Percentiles rank a stretch among this genome's conserved stretches.
These are phyloP conservation scores for Drechmeria coniospora DNA, from an alignment of 2,329 filamentous ascomycete genomes.

Conservation along the genomic window DNA sequence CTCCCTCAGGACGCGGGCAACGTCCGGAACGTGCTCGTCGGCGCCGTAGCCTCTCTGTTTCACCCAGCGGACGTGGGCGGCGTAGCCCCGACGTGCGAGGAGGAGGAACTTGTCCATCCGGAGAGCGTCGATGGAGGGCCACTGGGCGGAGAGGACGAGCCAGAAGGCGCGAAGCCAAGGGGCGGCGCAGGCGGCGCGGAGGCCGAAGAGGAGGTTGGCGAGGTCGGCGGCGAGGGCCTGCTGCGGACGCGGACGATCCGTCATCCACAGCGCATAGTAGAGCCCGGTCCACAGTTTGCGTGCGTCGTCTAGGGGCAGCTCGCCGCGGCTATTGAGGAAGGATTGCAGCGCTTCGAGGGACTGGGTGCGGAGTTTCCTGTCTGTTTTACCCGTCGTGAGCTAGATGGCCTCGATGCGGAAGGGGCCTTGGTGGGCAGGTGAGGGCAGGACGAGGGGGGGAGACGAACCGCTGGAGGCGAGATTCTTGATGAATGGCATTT, in stretches of 20 bases:
- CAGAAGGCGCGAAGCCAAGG: conserved; percentile 51
- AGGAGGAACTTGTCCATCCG: conserved; percentile 89
- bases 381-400: conserved; percentile 26
- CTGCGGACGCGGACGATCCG: conserved; percentile 75
- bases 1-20: conserved; percentile 13
- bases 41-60: conserved; percentile 19
- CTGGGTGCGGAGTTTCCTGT: conserved; percentile 61
- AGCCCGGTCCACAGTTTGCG: conserved; percentile 91
- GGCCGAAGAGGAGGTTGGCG: conserved; percentile 44
- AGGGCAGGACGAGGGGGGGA: conserved; percentile 1
- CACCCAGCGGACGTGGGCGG: conserved; percentile 44
- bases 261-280: conserved; percentile 90
- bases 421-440: conserved; percentile 1
- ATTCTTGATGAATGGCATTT: conserved; percentile 65
- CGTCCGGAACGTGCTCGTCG: conserved; percentile 11
- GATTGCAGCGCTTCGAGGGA: conserved; percentile 62
- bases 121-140: conserved; percentile 58
- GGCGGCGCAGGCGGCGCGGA: conserved; percentile 30
- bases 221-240: conserved; percentile 70
- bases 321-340: conserved; percentile 52
- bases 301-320: conserved; percentile 52
- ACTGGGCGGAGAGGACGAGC: conserved; percentile 54
- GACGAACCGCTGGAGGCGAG: conserved; percentile 67
- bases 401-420: not conserved
- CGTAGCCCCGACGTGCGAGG: conserved; percentile 64